Evolutionary conservation across 306 rosid genomes (phyloP), one percentile per base, ranked within the genome.

Genomic region (Quercus engelmannii): DNA sequence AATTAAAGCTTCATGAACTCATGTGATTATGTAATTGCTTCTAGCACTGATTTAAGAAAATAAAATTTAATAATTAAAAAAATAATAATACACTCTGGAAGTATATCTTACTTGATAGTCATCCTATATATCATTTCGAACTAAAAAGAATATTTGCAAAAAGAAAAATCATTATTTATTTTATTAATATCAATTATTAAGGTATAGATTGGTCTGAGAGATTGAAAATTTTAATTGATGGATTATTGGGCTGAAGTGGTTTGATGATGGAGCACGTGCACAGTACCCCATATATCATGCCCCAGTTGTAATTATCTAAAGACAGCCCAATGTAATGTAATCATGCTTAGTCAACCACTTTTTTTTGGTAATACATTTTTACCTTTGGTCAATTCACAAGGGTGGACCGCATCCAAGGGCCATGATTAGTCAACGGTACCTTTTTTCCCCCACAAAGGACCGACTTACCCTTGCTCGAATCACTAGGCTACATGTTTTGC

Each of bases 361-460:
- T 74, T 55, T n/a, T 2, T 0, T 68, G 56, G 17, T 49, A 12
- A 49, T 71, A 69, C 75, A 75, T 6, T 41, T 41, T 41, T 38
- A 26, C 59, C 79, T 75, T 78, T 54, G 75, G 85, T 83, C 83
- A 85, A 83, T 77, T 79, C 82, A 83, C 23, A 54, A 78, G 85
- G 67, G 83, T 76, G 81, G 79, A 82, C 71, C 23, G 19, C 23
- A 75, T 75, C 76, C 5, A 38, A 69, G 43, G 26, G 4, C 33
- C 23, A n/a, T 14, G 15, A 67, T 19, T 67, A 9, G 72, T 67
- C 52, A 67, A 67, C 52, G 13, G 35, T 19, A 1, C 1, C 35
- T 8, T 35, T 67, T 62, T 21, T 14, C 3, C 11, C 18, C 4
- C 11, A 0, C 1, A 0, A 19, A 33, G 49, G 71, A 85, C 85